phyloP scores from a whole-genome alignment of 768 basidiomycete species.

The Phaeotremella fagi region DNA sequence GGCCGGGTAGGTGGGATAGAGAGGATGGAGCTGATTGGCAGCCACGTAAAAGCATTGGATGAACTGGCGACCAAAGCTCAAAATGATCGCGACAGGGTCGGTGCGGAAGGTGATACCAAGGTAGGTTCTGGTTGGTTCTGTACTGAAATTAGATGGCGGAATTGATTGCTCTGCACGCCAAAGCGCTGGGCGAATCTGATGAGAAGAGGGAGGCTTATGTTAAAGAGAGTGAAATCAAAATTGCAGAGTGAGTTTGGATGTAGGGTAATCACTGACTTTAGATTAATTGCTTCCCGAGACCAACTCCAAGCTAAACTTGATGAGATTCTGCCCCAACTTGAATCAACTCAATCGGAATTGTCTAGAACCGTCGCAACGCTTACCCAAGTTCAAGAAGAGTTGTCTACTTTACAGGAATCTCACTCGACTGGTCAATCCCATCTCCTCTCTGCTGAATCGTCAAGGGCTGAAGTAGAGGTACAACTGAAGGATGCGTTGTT shows the following conservation, averaged over 20 bases:
- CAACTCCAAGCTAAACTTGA: not conserved
- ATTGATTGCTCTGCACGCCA: constrained; percentile 11
- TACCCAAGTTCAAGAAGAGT: constrained; percentile 9
- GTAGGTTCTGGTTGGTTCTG: not conserved
- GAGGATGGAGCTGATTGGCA: not conserved
- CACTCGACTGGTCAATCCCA: not conserved
- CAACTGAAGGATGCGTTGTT: constrained; percentile 13
- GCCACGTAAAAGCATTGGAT: constrained; percentile 11
- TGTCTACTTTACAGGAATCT: not conserved
- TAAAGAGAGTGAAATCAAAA: constrained; percentile 6
- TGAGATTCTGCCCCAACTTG: not conserved
- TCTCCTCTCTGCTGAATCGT: not conserved
- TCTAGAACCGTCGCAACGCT: constrained; percentile 3
- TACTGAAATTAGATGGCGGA: not conserved
- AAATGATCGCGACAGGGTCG: not conserved
- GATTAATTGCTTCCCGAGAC: constrained; percentile 6
- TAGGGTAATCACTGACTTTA: not conserved
- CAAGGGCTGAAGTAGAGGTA: not conserved
- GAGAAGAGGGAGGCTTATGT: constrained; percentile 8
- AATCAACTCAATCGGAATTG: constrained; percentile 7
- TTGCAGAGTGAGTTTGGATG: constrained; percentile 9
- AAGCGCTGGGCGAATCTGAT: constrained; percentile 10
- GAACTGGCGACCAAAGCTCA: not conserved
- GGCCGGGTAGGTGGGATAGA: constrained; percentile 11
- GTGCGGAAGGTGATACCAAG: constrained; percentile 4